These are phyloP conservation scores for Ganoderma sinense DNA, from an alignment of 1,284 basidiomycete genomes.

Conservation along the genomic window DNA sequence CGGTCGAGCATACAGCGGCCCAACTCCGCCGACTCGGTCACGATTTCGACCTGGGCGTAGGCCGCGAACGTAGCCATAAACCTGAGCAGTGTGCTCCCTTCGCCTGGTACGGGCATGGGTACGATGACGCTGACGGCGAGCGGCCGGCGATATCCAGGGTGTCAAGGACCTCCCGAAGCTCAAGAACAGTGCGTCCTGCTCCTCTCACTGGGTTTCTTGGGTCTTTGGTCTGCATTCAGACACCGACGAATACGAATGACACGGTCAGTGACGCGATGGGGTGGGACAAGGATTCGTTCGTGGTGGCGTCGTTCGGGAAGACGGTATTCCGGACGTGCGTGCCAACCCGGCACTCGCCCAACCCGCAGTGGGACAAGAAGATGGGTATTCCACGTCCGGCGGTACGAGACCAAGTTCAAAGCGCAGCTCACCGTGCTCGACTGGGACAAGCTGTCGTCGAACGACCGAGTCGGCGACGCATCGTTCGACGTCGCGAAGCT, in stretches of 20 bases:
- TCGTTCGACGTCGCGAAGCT: conserved; percentile 77
- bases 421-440: conserved; percentile 87
- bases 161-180: conserved; percentile 65
- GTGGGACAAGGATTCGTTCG: conserved; percentile 98
- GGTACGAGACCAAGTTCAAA: conserved; percentile 83
- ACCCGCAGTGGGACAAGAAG: conserved; percentile 95
- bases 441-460: conserved; percentile 93
- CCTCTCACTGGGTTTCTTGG: background rate
- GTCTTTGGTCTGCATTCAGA: no score
- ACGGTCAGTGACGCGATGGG: conserved; percentile 79
- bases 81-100: conserved; percentile 1
- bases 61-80: conserved; percentile 18
- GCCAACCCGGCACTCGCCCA: conserved; percentile 87
- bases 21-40: conserved; percentile 40
- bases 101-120: background rate
- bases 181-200: conserved; percentile 76
- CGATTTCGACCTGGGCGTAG: conserved; percentile 13
- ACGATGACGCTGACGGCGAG: conserved; percentile 17
- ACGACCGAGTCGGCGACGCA: conserved; percentile 87
- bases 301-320: conserved; percentile 95
- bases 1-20: conserved; percentile 42
- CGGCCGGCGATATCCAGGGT: background rate
- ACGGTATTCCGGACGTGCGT: conserved; percentile 96
- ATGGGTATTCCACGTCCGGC: conserved; percentile 92
- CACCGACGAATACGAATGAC: no score